A percentile compares a stretch with the other conserved stretches of the same genome.
phyloP scores from a whole-genome alignment of 2,329 filamentous ascomycete genomes.

The Diaporthe citrichinensis region DNA sequence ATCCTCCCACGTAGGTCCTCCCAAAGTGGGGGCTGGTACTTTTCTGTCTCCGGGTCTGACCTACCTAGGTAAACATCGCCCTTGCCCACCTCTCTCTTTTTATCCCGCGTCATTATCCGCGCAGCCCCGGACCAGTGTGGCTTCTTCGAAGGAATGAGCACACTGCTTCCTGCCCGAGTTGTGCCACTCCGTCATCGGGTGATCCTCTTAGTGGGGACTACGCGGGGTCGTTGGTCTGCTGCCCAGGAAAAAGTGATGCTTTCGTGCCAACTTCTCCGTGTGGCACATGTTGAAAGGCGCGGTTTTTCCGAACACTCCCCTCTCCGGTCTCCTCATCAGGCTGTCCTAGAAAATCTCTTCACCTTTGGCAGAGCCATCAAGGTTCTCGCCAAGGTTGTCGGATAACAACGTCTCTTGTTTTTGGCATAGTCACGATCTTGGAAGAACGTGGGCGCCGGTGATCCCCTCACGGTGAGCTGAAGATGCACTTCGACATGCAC shows the following conservation, averaged over 20 bases:
- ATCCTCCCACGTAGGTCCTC: not conserved
- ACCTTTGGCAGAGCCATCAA: constrained; percentile 3
- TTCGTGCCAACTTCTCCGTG: constrained; percentile 6
- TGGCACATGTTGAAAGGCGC: not conserved
- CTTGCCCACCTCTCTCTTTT: not conserved
- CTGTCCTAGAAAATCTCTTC: constrained; percentile 4
- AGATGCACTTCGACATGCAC: not conserved
- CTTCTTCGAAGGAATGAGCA: not conserved
- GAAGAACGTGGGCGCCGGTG: not conserved
- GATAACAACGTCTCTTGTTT: constrained; percentile 1
- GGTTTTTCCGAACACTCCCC: constrained; percentile 4
- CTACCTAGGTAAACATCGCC: too few relatives aligned
- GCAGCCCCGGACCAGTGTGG: not conserved
- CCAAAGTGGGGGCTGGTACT: constrained; percentile 17
- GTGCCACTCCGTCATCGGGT: constrained; percentile 8
- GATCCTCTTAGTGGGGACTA: not conserved
- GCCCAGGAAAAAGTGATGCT: constrained; percentile 18
- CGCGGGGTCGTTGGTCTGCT: not conserved
- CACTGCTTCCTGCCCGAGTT: not conserved
- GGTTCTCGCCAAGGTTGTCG: constrained; percentile 18
- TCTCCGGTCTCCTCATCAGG: constrained; percentile 23
- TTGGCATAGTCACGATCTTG: constrained; percentile 25
- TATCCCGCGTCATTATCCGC: constrained; percentile 4
- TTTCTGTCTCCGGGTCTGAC: not conserved
- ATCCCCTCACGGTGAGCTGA: constrained; percentile 24